Base-by-base conservation (phyloP, 2,329 filamentous ascomycete genomes). In the Hypoxylon sp. region DNA sequence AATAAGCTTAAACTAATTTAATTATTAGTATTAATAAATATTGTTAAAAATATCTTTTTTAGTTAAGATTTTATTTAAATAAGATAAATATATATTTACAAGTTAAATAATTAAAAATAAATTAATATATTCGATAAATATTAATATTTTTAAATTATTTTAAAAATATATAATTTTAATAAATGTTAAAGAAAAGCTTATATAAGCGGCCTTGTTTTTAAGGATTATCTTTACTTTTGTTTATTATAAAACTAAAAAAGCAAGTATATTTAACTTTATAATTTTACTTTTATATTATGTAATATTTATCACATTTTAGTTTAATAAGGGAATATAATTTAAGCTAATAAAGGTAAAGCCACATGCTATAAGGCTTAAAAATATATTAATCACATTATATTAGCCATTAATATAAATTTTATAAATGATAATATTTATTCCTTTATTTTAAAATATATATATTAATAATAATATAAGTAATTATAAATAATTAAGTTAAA, bases 401-500 rank as follows among this genome's bases (percentile, higher is more conserved):
- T 29, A 29, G 8, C 5, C 5, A 5, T 29, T 29, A 50, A 29
- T 11, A 9, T 50, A 29, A n/a, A 50, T 29, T 50, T 50, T n/a
- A 29, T 50, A 50, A 5, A 50, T 29, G 31, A 29, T 29, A 17
- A 50, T n/a, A 26, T 29, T 29, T n/a, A 50, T 3, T 8, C 5
- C 2, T 50, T 50, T 4, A 5, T 50, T 13, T 17, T 50, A 14
- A 50, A 50, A 50, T 6, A 50, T 14, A 24, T 50, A 14, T 50
- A 50, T 50, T 29, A 29, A 50, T 29, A 50, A 50, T 50, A 50
- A 14, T 50, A 29, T 29, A 50, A 50, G 8, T 2, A 50, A 3
- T 50, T 50, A 29, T 50, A 50, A 50, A 50, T 50, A 50, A 29
- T 9, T n/a, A 31, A 29, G 3, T 29, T 50, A n/a, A n/a, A 29